Evolutionary conservation across 371 early-diverging fungal species (phyloP).

Genomic region (Globomyces sp.): DNA sequence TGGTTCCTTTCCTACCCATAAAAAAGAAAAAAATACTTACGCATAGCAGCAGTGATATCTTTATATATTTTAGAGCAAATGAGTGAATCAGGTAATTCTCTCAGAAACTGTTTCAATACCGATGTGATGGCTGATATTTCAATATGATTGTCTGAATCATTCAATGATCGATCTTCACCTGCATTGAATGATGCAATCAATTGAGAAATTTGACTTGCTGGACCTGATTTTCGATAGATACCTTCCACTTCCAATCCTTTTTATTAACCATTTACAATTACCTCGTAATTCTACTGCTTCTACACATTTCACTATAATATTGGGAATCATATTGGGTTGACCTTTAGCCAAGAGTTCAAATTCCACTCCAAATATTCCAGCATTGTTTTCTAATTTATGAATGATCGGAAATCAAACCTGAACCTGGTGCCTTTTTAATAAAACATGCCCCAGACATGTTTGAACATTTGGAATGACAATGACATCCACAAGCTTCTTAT

Average conservation of each 20-base stretch:
- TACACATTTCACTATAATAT: conserved; percentile 73
- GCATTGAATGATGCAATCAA: conserved; percentile 47
- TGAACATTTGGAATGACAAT: conserved; percentile 61
- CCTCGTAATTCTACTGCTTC: conserved; percentile 67
- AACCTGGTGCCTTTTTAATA: conserved; percentile 6
- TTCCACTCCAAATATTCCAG: conserved; percentile 58
- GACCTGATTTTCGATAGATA: conserved; percentile 91
- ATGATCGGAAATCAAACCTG: background rate
- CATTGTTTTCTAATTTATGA: conserved; percentile 17
- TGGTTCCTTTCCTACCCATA: conserved; percentile 21
- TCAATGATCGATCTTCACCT: conserved; percentile 51
- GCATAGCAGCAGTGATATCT: conserved; percentile 19
- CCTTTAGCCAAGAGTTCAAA: conserved; percentile 50
- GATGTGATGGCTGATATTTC: conserved; percentile 46
- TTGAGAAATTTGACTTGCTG: conserved; percentile 73
- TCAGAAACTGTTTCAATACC: conserved; percentile 43
- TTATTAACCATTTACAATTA: background rate
- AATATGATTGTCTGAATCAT: conserved; percentile 39
- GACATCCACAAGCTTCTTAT: conserved; percentile 50
- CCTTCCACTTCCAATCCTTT: conserved; percentile 82
- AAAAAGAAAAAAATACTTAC: conserved; percentile 20
- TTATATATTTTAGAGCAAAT: conserved; percentile 27
- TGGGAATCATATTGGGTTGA: conserved; percentile 63
- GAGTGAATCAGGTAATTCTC: conserved; percentile 44
- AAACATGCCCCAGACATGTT: conserved; percentile 39